Conservation (phyloP, 208 protist species). For the Naegleria lovaniensis region DNA sequence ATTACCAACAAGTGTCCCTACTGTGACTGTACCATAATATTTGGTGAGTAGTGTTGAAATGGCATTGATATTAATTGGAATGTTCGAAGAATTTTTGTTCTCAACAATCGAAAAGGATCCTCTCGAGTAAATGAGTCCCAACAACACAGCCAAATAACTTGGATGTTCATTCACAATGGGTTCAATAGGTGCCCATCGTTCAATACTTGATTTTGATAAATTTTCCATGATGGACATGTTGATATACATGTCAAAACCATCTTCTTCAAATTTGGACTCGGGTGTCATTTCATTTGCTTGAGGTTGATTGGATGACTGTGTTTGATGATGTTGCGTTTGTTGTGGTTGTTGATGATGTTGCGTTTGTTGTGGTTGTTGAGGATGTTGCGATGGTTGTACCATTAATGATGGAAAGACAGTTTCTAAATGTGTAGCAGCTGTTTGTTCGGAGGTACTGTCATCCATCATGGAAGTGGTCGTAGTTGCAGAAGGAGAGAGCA, state of each 20-base stretch:
- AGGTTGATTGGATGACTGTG: not conserved
- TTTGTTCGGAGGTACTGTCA: not conserved
- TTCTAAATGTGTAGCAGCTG: too few species aligned
- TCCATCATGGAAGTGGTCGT: not conserved
- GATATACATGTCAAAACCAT: not conserved
- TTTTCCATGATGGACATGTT: not conserved
- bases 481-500: not conserved
- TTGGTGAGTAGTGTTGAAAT: not conserved
- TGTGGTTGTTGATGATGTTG: not conserved
- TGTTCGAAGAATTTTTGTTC: not conserved
- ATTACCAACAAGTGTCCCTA: not conserved
- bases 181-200: not conserved
- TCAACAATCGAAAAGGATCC: not conserved
- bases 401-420: not conserved
- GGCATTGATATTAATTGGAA: not conserved
- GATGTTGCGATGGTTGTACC: not conserved
- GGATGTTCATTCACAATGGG: not conserved
- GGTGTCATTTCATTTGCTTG: not conserved
- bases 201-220: not conserved
- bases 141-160: not conserved
- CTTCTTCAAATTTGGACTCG: not conserved
- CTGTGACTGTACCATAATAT: not conserved
- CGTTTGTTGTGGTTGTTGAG: not conserved
- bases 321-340: not conserved
- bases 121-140: not conserved